Evolutionary conservation across 2,329 filamentous ascomycete species (phyloP).

Genomic region (Nemania serpens): DNA sequence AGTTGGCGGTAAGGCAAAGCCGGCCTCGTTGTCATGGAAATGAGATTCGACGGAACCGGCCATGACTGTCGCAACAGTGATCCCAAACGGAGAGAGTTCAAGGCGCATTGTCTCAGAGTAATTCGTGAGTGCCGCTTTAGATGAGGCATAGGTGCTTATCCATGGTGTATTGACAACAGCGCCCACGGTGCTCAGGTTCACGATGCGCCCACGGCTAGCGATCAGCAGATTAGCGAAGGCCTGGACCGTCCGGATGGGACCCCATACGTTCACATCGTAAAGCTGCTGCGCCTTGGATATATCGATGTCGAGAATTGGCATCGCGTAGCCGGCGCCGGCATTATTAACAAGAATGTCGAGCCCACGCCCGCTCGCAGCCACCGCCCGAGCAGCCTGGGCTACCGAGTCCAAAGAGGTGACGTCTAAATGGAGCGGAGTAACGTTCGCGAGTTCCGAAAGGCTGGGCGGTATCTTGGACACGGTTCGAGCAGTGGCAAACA

Average conservation of each 20-base stretch:
- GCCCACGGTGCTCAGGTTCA: slow-evolving; percentile 15
- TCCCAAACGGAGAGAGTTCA: background rate
- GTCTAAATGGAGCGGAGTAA: slow-evolving; percentile 5
- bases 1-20: slow-evolving; percentile 3
- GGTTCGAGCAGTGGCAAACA: slow-evolving; percentile 43
- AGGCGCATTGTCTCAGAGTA: background rate
- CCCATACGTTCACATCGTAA: slow-evolving; percentile 18
- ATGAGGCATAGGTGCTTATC: background rate
- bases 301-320: slow-evolving; percentile 18
- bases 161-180: slow-evolving; percentile 7
- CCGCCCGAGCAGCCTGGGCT: background rate
- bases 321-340: slow-evolving; percentile 11
- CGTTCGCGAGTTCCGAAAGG: background rate
- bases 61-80: slow-evolving; percentile 1
- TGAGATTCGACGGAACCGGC: slow-evolving; percentile 5
- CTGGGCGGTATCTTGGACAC: slow-evolving; percentile 27
- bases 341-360: slow-evolving; percentile 25
- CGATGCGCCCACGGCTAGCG: slow-evolving; percentile 4
- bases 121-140: background rate
- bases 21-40: slow-evolving; percentile 17
- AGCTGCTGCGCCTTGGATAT: slow-evolving; percentile 6
- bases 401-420: slow-evolving; percentile 3
- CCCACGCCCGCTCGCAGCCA: background rate
- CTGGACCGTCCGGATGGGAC: slow-evolving; percentile 2
- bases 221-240: slow-evolving; percentile 11